Base-by-base conservation (phyloP, 306 rosid species). In the Vigna radiata region DNA sequence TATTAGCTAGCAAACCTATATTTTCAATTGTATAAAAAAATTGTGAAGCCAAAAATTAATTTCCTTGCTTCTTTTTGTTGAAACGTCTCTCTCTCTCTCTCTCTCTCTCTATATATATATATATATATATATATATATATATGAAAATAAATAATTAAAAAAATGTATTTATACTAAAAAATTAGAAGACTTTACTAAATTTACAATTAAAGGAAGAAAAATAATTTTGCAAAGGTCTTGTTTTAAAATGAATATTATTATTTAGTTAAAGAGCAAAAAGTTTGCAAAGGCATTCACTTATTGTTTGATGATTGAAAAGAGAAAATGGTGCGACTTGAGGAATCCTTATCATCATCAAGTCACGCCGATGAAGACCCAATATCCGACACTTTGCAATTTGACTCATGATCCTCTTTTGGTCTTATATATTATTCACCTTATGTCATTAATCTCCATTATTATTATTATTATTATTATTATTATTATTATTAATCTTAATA, bases 341-440 rank as follows among this genome's bases (percentile, higher is more conserved):
- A 74, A 29, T 31, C 37, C 12, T 21, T 19, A 27, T 50, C 37
- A 33, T 33, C 72, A 33, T 33, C 72, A 31, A 63, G 60, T 65
- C 27, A 17, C 46, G 48, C 18, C 48, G 49, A 43, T 17, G 37
- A 68, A 14, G 73, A 68, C 58, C 66, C 37, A 55, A 18, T 27
- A 54, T 39, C 77, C 50, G 8, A 65, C 70, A 17, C 70, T 19
- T 19, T 18, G 7, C 33, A 18, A 18, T 41, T 37, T 29, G 16
- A n/a, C 18, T 64, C 27, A 37, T 36, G 8, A n/a, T 63, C 69
- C 39, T 17, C 29, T 64, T 64, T 37, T 60, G 49, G 9, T 63
- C 69, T 37, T 62, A 14, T 39, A 21, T 39, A 41, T 62, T 62
- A 3, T 17, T 39, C 70, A 65, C 11, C 19, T 64, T 66, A 43